Base-by-base conservation (phyloP, 139 green algal species). In the Chlorokybus atmophyticus region DNA sequence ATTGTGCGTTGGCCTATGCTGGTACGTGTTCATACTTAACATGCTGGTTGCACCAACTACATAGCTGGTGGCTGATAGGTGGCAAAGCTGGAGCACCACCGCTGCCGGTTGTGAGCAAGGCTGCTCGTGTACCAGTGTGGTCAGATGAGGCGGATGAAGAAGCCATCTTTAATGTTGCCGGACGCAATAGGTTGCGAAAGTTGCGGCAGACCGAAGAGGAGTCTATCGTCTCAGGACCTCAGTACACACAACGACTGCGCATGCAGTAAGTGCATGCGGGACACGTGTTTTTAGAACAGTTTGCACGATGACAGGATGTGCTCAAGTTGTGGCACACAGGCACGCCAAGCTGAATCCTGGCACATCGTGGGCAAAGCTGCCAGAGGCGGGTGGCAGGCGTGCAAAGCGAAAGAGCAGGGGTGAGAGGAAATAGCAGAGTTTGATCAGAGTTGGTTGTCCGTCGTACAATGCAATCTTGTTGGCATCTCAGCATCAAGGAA, bases 111-210 rank as follows among this genome's bases (percentile, higher is more conserved):
- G n/a, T n/a, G n/a, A n/a, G n/a, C n/a, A n/a, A n/a, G n/a, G n/a
- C n/a, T n/a, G n/a, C n/a, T n/a, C n/a, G n/a, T n/a, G 35, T 44
- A 44, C 52, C 61, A 7, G 61, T 40, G 4, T 69, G 61, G 61
- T 28, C 27, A 50, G 61, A 69, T 32, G 39, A 55, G 38, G 35
- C 35, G 10, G 61, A 62, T n/a, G 61, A 69, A 24, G 35, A 24
- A 7, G 29, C 57, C n/a, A 23, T 29, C 17, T 52, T 69, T 10
- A 57, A 55, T 28, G 49, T 69, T 21, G 23, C 61, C 10, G 23
- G 8, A n/a, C 17, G 29, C 17, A 62, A 62, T 24, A 17, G 61
- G 32, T 30, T 69, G 23, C 31, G 61, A 27, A 69, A 69, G 25
- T 40, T 71, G 35, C n/a, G 63, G 29, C 29, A 55, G 7, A 26